phyloP scores from a whole-genome alignment of 208 protist genomes.

The Phytomonas sp. region DNA sequence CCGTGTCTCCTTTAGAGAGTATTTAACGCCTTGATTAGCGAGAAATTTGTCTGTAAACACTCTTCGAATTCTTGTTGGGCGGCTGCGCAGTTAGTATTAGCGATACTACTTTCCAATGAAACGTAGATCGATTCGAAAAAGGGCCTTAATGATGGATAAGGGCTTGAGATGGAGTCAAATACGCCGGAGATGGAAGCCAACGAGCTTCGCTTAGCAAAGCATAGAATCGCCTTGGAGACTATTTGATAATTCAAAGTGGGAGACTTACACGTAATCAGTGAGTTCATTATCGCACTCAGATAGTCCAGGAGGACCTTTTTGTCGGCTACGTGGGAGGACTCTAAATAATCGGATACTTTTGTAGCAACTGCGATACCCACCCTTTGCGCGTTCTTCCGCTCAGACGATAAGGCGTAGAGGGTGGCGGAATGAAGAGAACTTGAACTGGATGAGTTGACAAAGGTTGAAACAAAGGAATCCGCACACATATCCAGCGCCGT shows the following conservation, averaged over 20 bases:
- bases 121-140: conserved; percentile 18
- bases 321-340: conserved; percentile 9
- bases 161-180: conserved; percentile 14
- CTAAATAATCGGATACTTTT: conserved; percentile 33
- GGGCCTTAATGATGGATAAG: conserved; percentile 10
- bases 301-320: conserved; percentile 18
- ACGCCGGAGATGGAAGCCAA: conserved; percentile 7
- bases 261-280: conserved; percentile 18
- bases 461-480: conserved; percentile 45
- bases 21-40: neutral
- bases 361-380: conserved; percentile 44
- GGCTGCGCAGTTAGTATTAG: neutral
- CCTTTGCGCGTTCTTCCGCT: conserved; percentile 43
- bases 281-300: conserved; percentile 23
- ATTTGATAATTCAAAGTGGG: conserved; percentile 20
- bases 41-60: neutral
- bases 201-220: conserved; percentile 13
- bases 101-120: neutral
- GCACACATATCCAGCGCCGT: conserved; percentile 52
- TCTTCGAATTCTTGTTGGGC: neutral
- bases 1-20: neutral
- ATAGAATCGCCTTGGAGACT: conserved; percentile 20
- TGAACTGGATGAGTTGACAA: conserved; percentile 37
- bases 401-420: conserved; percentile 52
- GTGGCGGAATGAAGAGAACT: conserved; percentile 51